These are phyloP conservation scores for Penicillium griseofulvum DNA, from an alignment of 2,329 filamentous ascomycete genomes.

Conservation along the genomic window DNA sequence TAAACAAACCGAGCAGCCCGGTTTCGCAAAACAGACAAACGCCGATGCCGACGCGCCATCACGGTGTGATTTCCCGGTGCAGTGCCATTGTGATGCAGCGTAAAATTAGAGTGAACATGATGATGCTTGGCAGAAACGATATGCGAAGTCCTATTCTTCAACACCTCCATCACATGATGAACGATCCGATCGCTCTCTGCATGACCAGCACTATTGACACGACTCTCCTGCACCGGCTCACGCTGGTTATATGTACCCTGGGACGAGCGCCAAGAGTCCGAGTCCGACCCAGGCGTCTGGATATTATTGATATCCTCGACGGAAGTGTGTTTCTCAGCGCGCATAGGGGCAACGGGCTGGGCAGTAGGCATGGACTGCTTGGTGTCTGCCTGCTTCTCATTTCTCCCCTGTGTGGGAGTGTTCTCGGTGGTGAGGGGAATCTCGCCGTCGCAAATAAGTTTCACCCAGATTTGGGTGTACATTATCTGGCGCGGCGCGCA, in stretches of 20 bases:
- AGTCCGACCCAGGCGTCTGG: slow-evolving; percentile 22
- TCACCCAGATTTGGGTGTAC: slow-evolving; percentile 32
- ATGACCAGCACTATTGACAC: slow-evolving; percentile 21
- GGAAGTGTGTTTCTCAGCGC: slow-evolving; percentile 9
- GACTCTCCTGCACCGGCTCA: slow-evolving; percentile 16
- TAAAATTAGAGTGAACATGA: slow-evolving; percentile 7
- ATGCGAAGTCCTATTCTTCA: slow-evolving; percentile 14
- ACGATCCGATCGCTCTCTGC: slow-evolving; percentile 16
- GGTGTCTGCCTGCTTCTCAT: not conserved
- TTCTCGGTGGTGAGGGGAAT: slow-evolving; percentile 5
- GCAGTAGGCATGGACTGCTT: not conserved
- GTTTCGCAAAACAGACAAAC: slow-evolving; percentile 22
- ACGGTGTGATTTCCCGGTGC: slow-evolving; percentile 11
- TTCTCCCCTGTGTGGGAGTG: not conserved
- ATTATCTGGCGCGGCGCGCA: slow-evolving; percentile 26
- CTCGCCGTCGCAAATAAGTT: slow-evolving; percentile 27
- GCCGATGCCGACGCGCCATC: slow-evolving; percentile 20
- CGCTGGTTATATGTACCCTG: slow-evolving; percentile 9
- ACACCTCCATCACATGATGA: slow-evolving; percentile 17
- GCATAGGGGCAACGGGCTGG: not conserved
- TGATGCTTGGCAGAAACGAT: slow-evolving; percentile 20
- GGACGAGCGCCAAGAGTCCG: slow-evolving; percentile 17
- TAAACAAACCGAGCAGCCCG: slow-evolving; percentile 6
- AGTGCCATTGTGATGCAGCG: slow-evolving; percentile 15
- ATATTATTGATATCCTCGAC: slow-evolving; percentile 11